Percentiles rank a stretch among this genome's conserved stretches.
Conservation (phyloP, 1,284 basidiomycete species). For the Boletus hoseneyae region DNA sequence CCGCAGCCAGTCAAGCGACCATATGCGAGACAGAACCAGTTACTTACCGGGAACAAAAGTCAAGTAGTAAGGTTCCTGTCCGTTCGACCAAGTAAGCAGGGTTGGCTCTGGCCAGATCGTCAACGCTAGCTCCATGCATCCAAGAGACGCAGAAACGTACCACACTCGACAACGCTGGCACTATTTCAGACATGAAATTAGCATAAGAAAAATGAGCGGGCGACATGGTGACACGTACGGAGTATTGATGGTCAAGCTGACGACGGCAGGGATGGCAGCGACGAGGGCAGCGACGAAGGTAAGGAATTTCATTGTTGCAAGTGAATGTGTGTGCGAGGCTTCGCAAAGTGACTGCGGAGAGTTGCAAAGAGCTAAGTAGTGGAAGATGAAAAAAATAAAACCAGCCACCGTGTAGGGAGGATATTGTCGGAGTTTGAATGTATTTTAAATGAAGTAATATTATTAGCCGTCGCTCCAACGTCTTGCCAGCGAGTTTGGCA, state of each 20-base stretch:
- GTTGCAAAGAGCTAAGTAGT: background rate
- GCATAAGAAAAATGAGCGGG: constrained; percentile 9
- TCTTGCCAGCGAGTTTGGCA: too few relatives aligned
- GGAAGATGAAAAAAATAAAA: background rate
- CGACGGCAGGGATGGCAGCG: constrained; percentile 46
- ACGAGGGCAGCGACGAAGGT: constrained; percentile 42
- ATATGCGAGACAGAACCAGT: background rate
- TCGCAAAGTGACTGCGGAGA: constrained; percentile 5
- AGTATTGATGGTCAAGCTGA: constrained; percentile 57
- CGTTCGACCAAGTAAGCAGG: constrained; percentile 54
- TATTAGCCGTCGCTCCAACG: background rate
- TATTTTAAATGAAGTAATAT: constrained; percentile 5
- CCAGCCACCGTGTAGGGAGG: background rate
- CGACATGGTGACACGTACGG: constrained; percentile 47
- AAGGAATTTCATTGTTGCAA: constrained; percentile 50
- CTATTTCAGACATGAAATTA: constrained; percentile 22
- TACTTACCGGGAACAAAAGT: constrained; percentile 59
- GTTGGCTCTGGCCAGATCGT: constrained; percentile 49
- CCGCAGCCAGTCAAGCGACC: background rate
- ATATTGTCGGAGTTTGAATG: constrained; percentile 32
- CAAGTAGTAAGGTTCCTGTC: constrained; percentile 61
- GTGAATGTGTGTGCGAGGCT: constrained; percentile 21
- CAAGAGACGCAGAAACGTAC: constrained; percentile 37
- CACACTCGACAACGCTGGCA: constrained; percentile 46
- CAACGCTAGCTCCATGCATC: background rate